Evolutionary conservation across 768 basidiomycete species (phyloP).

Genomic region (Lactarius evosmus): DNA sequence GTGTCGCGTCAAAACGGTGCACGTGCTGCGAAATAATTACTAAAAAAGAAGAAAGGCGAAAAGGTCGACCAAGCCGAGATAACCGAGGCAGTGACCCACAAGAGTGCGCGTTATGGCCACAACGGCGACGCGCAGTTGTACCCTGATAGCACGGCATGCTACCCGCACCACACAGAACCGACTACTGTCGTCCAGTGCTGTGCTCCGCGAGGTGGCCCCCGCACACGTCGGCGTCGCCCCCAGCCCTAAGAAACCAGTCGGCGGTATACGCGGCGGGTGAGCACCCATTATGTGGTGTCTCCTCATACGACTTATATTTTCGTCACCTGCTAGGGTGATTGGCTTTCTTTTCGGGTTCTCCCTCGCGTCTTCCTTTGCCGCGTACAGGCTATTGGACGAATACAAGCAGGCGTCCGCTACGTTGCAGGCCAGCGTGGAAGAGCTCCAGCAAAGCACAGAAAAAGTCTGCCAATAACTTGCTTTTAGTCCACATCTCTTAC

Average conservation of each 20-base stretch:
- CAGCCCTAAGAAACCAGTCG: constrained; percentile 69
- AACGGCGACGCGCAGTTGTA: constrained; percentile 6
- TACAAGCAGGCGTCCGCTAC: constrained; percentile 87
- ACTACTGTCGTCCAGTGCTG: constrained; percentile 43
- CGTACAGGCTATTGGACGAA: constrained; percentile 87
- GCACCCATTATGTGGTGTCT: constrained; percentile 22
- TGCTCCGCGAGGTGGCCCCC: constrained; percentile 42
- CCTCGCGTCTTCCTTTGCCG: constrained; percentile 78
- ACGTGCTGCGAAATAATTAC: constrained; percentile 24
- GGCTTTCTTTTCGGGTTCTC: constrained; percentile 91
- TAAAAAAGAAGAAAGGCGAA: background rate
- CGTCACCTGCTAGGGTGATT: constrained; percentile 53
- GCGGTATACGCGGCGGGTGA: constrained; percentile 47
- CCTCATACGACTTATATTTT: background rate
- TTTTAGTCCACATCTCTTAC: background rate
- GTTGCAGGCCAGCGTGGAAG: constrained; percentile 82
- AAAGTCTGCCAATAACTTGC: constrained; percentile 47
- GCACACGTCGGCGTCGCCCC: constrained; percentile 52
- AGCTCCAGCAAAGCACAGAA: constrained; percentile 77
- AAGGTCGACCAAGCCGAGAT: background rate
- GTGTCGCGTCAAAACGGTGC: background rate
- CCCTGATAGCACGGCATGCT: constrained; percentile 13
- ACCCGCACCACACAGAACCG: constrained; percentile 32
- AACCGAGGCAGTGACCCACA: constrained; percentile 2
- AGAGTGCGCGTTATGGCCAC: constrained; percentile 30